These are phyloP conservation scores for Sphagnurus paluster DNA, from an alignment of 1,284 basidiomycete genomes.

Conservation along the genomic window DNA sequence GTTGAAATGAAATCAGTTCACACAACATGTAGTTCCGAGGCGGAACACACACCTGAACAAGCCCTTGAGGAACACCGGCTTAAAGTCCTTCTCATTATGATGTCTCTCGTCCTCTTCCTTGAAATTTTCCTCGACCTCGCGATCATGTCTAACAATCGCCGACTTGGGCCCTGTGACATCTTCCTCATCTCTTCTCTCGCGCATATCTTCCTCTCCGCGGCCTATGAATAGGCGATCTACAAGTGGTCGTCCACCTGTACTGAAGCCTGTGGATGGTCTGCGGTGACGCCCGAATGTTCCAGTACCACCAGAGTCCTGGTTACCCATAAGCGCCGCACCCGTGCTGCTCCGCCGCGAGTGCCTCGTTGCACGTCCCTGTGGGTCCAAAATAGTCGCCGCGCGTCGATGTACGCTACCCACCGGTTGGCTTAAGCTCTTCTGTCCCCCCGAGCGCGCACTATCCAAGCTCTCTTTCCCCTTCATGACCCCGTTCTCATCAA, in stretches of 20 bases:
- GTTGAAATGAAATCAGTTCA: constrained; percentile 9
- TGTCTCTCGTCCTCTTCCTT: constrained; percentile 42
- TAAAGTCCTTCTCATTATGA: constrained; percentile 70
- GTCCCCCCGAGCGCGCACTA: constrained; percentile 63
- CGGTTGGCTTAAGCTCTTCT: constrained; percentile 55
- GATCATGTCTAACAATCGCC: constrained; percentile 21
- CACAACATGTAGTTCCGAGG: constrained; percentile 1
- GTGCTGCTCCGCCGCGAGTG: constrained; percentile 81
- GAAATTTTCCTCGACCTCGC: constrained; percentile 29
- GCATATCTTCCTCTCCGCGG: constrained; percentile 41
- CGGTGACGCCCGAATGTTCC: constrained; percentile 66
- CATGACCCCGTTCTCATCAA: constrained; percentile 29
- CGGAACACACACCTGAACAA: constrained; percentile 69
- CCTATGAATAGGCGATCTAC: constrained; percentile 52
- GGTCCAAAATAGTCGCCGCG: constrained; percentile 73
- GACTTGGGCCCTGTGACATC: constrained; percentile 19
- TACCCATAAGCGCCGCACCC: constrained; percentile 54
- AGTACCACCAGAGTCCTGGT: constrained; percentile 29
- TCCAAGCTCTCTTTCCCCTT: constrained; percentile 30
- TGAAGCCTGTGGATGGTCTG: constrained; percentile 64
- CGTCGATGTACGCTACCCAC: constrained; percentile 59
- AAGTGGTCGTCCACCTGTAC: constrained; percentile 36
- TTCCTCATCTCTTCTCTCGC: constrained; percentile 38
- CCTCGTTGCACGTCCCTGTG: constrained; percentile 52
- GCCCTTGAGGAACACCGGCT: constrained; percentile 88